Conservation (phyloP, 2,329 filamentous ascomycete genomes). For the Alternaria longipes region DNA sequence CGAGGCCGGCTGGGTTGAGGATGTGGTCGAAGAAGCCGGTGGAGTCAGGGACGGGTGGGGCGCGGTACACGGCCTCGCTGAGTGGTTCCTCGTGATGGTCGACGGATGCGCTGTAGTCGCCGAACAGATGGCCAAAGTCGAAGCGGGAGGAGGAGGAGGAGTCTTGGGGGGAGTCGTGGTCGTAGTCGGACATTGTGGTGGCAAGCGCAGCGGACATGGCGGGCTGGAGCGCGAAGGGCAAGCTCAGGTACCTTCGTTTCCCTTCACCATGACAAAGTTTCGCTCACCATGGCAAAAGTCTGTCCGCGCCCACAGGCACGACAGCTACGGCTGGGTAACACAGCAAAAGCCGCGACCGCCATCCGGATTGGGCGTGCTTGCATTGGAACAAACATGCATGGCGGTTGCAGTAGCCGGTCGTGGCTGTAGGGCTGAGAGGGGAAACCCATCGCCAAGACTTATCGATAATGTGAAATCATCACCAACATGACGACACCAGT, state of each 20-base stretch:
- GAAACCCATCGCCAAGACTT: neutral
- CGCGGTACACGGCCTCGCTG: slow-evolving; percentile 22
- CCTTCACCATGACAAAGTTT: slow-evolving; percentile 5
- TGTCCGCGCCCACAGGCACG: neutral
- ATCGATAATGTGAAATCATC: too few relatives aligned
- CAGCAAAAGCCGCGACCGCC: slow-evolving; percentile 12
- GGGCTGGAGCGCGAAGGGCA: neutral
- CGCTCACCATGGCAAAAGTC: slow-evolving; percentile 2
- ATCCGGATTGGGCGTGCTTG: slow-evolving; percentile 13
- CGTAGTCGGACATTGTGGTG: slow-evolving; percentile 11
- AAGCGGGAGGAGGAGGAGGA: slow-evolving; percentile 11
- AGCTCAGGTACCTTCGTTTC: neutral
- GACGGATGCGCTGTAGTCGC: slow-evolving; percentile 5
- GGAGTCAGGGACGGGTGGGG: slow-evolving; percentile 28
- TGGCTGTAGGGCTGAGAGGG: slow-evolving; percentile 17
- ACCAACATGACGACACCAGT: slow-evolving; percentile 8
- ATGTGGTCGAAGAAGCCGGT: slow-evolving; percentile 42
- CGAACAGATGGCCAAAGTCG: slow-evolving; percentile 2
- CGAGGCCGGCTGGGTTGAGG: slow-evolving; percentile 36
- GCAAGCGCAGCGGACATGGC: slow-evolving; percentile 1
- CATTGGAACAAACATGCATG: too few relatives aligned
- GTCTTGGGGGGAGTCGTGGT: slow-evolving; percentile 7
- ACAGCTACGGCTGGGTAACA: neutral
- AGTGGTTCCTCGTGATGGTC: slow-evolving; percentile 1
- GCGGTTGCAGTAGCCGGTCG: too few relatives aligned